Evolutionary conservation across 805 yeast species (phyloP).

Genomic region (Candida hungchunana): DNA sequence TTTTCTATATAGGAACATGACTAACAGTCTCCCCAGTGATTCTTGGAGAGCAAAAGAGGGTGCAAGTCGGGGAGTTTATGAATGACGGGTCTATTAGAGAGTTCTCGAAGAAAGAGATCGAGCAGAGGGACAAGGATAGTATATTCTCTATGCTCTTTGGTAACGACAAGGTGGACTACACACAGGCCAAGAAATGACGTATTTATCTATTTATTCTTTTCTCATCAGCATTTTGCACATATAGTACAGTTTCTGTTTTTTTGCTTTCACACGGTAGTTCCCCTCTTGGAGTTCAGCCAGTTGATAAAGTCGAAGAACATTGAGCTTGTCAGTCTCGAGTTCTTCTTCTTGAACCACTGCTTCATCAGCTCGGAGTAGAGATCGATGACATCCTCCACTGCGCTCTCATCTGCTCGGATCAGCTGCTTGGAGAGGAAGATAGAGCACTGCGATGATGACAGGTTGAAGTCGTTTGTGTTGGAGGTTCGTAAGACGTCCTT

Average conservation of each 20-base stretch:
- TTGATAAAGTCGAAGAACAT: constrained; percentile 76
- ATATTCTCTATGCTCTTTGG: constrained; percentile 21
- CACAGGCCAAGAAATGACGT: constrained; percentile 9
- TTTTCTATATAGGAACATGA: neutral
- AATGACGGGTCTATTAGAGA: constrained; percentile 22
- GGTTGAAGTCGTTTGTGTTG: constrained; percentile 32
- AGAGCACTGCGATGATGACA: constrained; percentile 57
- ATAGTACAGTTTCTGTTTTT: no score
- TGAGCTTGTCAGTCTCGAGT: constrained; percentile 46
- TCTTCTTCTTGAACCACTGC: constrained; percentile 51
- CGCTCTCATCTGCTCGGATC: constrained; percentile 30
- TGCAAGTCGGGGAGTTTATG: constrained; percentile 25
- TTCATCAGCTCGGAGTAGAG: constrained; percentile 54
- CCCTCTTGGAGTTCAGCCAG: constrained; percentile 58
- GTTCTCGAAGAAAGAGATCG: constrained; percentile 20
- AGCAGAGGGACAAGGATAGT: constrained; percentile 19
- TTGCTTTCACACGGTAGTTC: no score
- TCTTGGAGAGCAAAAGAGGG: constrained; percentile 21
- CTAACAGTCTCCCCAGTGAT: constrained; percentile 11
- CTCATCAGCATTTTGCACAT: no score
- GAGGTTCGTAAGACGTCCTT: constrained; percentile 31
- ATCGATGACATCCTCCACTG: constrained; percentile 44
- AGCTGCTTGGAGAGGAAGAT: constrained; percentile 59
- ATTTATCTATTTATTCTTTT: constrained; percentile 3
- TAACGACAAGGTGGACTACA: constrained; percentile 23